Conservation (phyloP, 768 basidiomycete species). For the Tricholoma saponaceum region DNA sequence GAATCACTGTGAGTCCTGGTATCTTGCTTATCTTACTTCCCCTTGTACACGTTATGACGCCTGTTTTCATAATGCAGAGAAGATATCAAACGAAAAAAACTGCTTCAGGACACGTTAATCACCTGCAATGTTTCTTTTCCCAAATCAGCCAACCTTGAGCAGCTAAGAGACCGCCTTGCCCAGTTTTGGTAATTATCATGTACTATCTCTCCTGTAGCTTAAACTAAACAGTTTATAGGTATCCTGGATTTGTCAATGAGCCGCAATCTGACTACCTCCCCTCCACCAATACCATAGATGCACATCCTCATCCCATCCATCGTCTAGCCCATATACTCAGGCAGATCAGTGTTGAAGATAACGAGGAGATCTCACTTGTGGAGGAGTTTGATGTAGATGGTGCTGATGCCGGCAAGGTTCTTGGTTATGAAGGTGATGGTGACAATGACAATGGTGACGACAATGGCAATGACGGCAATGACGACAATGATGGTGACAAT, state of each 20-base stretch:
- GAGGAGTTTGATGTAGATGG: constrained; percentile 1
- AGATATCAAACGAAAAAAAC: neutral
- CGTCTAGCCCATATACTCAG: neutral
- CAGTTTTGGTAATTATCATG: neutral
- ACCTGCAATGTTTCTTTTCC: neutral
- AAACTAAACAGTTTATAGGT: neutral
- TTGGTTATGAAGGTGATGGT: constrained; percentile 2
- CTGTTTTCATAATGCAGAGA: neutral
- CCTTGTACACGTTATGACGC: neutral
- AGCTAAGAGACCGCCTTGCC: neutral
- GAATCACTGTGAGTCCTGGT: neutral
- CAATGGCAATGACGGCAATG: neutral
- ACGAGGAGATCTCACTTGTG: constrained; percentile 1
- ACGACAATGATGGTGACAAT: neutral
- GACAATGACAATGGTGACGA: neutral
- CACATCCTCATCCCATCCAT: neutral
- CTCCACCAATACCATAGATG: neutral
- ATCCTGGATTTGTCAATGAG: neutral
- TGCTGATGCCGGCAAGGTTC: neutral
- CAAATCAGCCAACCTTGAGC: neutral
- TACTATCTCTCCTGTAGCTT: neutral
- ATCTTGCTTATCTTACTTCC: neutral
- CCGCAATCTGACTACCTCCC: neutral
- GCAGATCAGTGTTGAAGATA: neutral
- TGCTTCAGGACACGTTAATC: neutral